Conservation (phyloP, 106 monocot species). For the Dioscorea dumetorum region DNA sequence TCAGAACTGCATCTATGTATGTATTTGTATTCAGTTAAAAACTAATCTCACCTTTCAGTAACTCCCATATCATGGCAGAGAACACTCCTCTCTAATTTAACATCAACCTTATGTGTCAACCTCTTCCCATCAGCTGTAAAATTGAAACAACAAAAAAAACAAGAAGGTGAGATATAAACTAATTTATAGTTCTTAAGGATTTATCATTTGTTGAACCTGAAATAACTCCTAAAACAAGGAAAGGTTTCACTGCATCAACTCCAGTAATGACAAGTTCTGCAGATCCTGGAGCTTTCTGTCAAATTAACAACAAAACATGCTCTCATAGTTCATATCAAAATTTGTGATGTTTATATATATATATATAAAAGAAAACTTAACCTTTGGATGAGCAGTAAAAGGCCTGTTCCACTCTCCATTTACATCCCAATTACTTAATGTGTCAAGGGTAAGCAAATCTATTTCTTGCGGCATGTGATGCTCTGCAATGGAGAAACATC, state of each 20-base stretch:
- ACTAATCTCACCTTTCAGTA: slow-evolving; percentile 26
- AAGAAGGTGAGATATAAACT: background rate
- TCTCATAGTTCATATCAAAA: too few species aligned
- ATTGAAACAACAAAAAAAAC: background rate
- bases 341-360: background rate
- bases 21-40: background rate
- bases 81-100: slow-evolving; percentile 33
- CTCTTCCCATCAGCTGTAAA: slow-evolving; percentile 45
- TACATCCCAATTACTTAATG: slow-evolving; percentile 26
- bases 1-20: background rate
- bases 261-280: slow-evolving; percentile 57
- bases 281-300: slow-evolving; percentile 36
- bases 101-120: slow-evolving; percentile 45
- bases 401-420: slow-evolving; percentile 38
- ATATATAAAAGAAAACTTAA: background rate
- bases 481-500: slow-evolving; percentile 23
- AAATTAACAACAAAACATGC: background rate
- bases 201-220: slow-evolving; percentile 23
- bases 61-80: slow-evolving; percentile 56
- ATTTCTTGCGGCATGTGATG: slow-evolving; percentile 38
- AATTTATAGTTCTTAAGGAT: background rate
- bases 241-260: slow-evolving; percentile 33
- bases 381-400: slow-evolving; percentile 57
- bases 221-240: slow-evolving; percentile 41
- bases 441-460: slow-evolving; percentile 24